Percentiles rank a stretch among this genome's conserved stretches.
Evolutionary conservation across 768 basidiomycete species (phyloP).

Genomic region (Panaeolus papilionaceus): DNA sequence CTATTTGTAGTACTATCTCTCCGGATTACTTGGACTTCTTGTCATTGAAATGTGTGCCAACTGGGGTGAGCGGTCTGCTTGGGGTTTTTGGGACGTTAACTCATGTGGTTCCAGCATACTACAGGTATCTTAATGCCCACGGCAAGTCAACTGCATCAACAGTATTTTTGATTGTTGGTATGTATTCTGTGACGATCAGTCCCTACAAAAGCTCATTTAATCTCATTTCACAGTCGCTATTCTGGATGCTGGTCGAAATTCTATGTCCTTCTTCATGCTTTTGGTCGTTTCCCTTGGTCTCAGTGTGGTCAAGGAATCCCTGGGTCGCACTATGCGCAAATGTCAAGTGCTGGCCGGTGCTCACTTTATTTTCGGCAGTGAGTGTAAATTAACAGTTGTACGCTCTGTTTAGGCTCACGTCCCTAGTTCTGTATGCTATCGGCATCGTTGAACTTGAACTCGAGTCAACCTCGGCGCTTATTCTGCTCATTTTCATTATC

Average conservation of each 20-base stretch:
- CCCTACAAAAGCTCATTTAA: constrained; percentile 17
- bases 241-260: constrained; percentile 92
- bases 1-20: constrained; percentile 79
- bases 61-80: constrained; percentile 62
- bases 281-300: constrained; percentile 92
- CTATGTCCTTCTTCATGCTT: constrained; percentile 94
- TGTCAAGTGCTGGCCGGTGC: constrained; percentile 82
- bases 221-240: constrained; percentile 70
- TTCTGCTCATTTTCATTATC: constrained; percentile 89
- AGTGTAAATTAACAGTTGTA: constrained; percentile 32
- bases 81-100: neutral
- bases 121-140: constrained; percentile 92
- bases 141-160: constrained; percentile 76
- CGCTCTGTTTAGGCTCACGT: constrained; percentile 10
- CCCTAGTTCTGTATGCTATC: constrained; percentile 84
- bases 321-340: constrained; percentile 84
- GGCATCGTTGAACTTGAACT: constrained; percentile 94
- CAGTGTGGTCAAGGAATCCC: constrained; percentile 88
- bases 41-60: constrained; percentile 95
- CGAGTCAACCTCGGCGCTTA: constrained; percentile 86
- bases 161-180: constrained; percentile 92
- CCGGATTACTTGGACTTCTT: constrained; percentile 84
- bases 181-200: constrained; percentile 30
- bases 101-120: constrained; percentile 67
- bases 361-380: constrained; percentile 95